Evolutionary conservation across 2,329 filamentous ascomycete species (phyloP), one percentile per base, ranked within the genome.

Genomic region (Nothomitra cinnamomea): DNA sequence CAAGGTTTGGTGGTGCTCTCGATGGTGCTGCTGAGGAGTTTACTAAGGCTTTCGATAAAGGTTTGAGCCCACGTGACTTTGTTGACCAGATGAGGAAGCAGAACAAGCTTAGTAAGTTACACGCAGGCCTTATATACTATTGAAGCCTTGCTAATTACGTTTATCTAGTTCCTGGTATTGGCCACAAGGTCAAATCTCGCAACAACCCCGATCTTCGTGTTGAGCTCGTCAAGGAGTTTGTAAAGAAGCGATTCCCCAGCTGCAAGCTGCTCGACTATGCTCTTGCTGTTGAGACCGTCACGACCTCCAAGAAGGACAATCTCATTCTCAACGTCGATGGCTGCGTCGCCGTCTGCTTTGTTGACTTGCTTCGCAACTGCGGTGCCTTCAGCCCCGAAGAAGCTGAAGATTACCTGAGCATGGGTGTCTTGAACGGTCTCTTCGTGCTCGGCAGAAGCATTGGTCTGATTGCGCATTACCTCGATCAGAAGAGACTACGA

Each of bases 131-230:
- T 17, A 50, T 17, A 1, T 6, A 25, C 12, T 15, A 2, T 48
- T 12, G 13, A 22, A 22, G 22, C n/a, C 51, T 5, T 41, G 21
- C 42, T 47, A 36, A 43, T 25, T 7, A 22, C 21, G n/a, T 3
- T 21, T n/a, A 19, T 32, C 17, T 36, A 80, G 77, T 98, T 63
- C 92, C 92, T 59, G 92, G 92, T 78, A 98, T 98, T 64, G 92
- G 92, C 63, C 92, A 98, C 80, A 87, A 89, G 72, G 87, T 98
- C 78, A 98, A 98, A 82, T 98, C 92, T 61, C 85, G 92, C 65
- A 95, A 96, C 80, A 98, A 98, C 83, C 92, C 92, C 58, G 92
- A 98, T 81, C 83, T 98, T 63, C 92, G 92, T 79, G 92, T 98
- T 63, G 90, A 96, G 77, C 85, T 98, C 56, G 92, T 98, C 67